These are phyloP conservation scores for Canariomyces notabilis DNA, from an alignment of 2,329 filamentous ascomycete species.

Conservation along the genomic window DNA sequence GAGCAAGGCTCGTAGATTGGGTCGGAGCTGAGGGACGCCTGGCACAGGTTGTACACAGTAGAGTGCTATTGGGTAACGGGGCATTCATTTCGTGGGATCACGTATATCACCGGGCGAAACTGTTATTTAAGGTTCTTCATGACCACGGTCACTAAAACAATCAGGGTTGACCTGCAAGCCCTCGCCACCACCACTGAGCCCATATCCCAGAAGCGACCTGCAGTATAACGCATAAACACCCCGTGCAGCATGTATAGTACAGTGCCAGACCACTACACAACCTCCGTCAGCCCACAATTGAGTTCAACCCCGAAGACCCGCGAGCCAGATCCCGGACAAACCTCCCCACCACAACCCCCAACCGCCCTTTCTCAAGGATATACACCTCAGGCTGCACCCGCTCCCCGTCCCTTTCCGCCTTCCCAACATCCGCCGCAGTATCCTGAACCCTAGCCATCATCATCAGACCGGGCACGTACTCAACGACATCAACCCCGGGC, in stretches of 20 bases:
- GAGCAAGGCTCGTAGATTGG: neutral
- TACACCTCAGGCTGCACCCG: constrained; percentile 5
- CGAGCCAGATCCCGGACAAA: constrained; percentile 5
- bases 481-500: constrained; percentile 11
- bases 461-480: constrained; percentile 18
- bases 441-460: neutral
- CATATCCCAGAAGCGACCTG: too few species aligned
- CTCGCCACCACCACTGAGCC: too few species aligned
- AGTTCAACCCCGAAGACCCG: neutral
- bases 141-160: too few species aligned
- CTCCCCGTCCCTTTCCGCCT: too few species aligned
- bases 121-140: too few species aligned
- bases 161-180: too few species aligned
- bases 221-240: too few species aligned
- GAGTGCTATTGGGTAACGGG: neutral
- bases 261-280: too few species aligned
- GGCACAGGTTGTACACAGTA: neutral
- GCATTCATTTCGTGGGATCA: neutral
- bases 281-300: too few species aligned
- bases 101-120: neutral
- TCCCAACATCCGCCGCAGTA: neutral
- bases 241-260: too few species aligned
- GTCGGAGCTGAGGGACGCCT: neutral
- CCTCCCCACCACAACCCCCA: constrained; percentile 4
- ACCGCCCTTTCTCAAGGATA: constrained; percentile 7